Percentiles rank a stretch among this genome's conserved stretches.
Evolutionary conservation across 352 stramenopile genomes (phyloP).

Genomic region (Pythium sukuiense): DNA sequence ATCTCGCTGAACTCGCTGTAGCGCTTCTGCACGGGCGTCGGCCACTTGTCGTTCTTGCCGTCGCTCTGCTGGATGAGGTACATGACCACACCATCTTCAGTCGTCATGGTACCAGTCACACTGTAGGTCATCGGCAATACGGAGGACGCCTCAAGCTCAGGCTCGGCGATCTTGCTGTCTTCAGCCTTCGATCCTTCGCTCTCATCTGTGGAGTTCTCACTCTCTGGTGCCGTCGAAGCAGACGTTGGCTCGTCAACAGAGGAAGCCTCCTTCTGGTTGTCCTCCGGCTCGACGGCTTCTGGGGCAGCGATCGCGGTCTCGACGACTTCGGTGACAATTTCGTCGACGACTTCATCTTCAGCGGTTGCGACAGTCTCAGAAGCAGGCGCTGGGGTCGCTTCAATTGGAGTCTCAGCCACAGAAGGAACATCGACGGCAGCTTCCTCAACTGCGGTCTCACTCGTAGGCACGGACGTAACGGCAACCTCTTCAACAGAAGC

Average conservation of each 20-base stretch:
- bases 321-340: conserved; percentile 7
- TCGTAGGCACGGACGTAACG: background rate
- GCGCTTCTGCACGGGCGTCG: conserved; percentile 33
- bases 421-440: background rate
- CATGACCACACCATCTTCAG: conserved; percentile 44
- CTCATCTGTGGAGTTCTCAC: background rate
- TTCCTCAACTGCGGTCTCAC: background rate
- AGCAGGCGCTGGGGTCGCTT: background rate
- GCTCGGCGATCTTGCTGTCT: conserved; percentile 8
- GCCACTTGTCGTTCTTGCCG: conserved; percentile 32
- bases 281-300: background rate
- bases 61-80: conserved; percentile 51
- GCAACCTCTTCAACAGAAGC: conserved; percentile 3
- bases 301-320: conserved; percentile 9
- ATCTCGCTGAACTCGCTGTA: conserved; percentile 62
- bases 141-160: conserved; percentile 19
- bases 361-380: background rate
- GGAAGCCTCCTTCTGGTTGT: background rate
- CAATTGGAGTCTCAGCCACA: background rate
- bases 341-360: conserved; percentile 13
- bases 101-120: conserved; percentile 46
- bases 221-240: background rate
- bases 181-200: conserved; percentile 16
- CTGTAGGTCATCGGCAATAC: conserved; percentile 24
- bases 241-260: background rate